Evolutionary conservation across 805 yeast genomes (phyloP), one percentile per base, ranked within the genome.

Genomic region (Nakazawaea ernobii): DNA sequence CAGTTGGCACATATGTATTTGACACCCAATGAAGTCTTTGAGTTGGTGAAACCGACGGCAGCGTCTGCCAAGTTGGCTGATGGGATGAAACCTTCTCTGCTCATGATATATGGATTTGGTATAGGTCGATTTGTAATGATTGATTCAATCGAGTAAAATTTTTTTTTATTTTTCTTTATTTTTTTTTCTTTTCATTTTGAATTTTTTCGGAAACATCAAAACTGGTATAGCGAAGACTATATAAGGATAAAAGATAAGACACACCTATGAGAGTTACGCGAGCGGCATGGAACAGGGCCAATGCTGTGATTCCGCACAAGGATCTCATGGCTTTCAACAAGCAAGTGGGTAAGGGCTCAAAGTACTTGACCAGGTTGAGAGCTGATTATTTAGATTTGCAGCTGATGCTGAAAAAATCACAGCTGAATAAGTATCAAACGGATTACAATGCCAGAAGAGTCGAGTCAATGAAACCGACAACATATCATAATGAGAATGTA

Each of bases 1-100:
- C 99, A 94, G 72, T 89, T 94, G 39, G 98, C 96, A 69, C 99
- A 92, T 63, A 90, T 83, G 70, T 92, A 92, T 60, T 86, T 87
- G 58, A 90, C 94, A 48, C 97, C 96, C 59, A 83, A 84, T 50
- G 83, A 80, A 63, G 84, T 81, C 46, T 63, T 48, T 50, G 82
- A 73, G 52, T 77, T 76, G 43, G 79, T 68, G 52, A 86, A 77
- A 56, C 90, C 89, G 33, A 90, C 86, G 32, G 95, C 96, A 41
- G 95, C 95, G 26, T 91, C 91, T 59, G 87, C 90, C 52, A 75
- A 71, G 37, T 81, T 77, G 50, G 82, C 75, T 48, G 86, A 83
- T 53, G 89, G 87, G 52, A 82, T 82, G 66, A 87, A 87, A 53
- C 95, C 95, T 80, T 87, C 96, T 78, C 91, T 87, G 62, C 62